Base-by-base conservation (phyloP, 345 rosid species). In the Turritis glabra region DNA sequence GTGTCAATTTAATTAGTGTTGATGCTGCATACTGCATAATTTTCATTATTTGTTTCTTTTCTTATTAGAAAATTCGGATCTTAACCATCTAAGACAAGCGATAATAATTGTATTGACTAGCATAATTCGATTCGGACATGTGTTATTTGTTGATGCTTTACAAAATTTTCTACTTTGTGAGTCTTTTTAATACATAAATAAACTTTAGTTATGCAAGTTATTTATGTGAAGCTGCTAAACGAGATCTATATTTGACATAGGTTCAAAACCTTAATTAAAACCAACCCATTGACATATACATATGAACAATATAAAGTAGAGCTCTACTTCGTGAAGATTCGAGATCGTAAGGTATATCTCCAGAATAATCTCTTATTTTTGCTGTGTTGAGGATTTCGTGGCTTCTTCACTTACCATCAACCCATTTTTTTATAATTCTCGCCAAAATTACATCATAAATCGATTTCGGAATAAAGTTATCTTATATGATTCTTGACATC, bases 281-380 rank as follows among this genome's bases (percentile, higher is more conserved):
- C 35, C 33, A 13, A 61, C 35, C 19, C 10, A 21, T 33, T 50
- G 58, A 48, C 19, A 19, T 37, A 37, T 33, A 51, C 59, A 47
- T 33, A 68, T 54, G 51, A 53, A 43, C 32, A 27, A 27, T 26
- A 23, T 1, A 53, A 22, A 44, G 25, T 30, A 50, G 26, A 63
- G 67, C 63, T 13, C 48, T 25, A 53, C 25, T 67, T 67, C 62
- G 19, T 53, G 72, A 54, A 41, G 54, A 71, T 50, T 71, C 67
- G 56, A 64, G 64, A 73, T 63, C 56, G 46, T 73, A 64, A 14
- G 41, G 23, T 69, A 62, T 50, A 59, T 51, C 29, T 63, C 53
- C 15, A 27, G 68, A 50, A 60, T 71, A 60, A 33, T 47, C 37
- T 14, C 53, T 19, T 8, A 1, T 7, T 27, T 51, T 23, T 11